Evolutionary conservation across 108 stramenopile genomes (phyloP), one percentile per base, ranked within the genome.

Genomic region (Skeletonema tropicum): DNA sequence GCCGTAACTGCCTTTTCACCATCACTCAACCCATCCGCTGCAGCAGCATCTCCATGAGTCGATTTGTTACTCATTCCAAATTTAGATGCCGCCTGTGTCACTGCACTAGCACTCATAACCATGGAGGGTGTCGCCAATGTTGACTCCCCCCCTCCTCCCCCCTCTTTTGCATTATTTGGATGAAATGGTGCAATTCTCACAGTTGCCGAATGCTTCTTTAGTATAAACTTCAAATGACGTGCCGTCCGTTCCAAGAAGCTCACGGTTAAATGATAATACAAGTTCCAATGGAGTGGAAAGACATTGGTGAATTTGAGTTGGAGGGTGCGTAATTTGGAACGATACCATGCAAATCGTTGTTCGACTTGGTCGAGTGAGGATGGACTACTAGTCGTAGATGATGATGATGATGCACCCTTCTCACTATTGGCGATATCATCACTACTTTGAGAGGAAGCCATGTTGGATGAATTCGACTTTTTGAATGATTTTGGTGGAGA

Each of bases 271-370:
- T 86, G 86, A 41, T 96, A 90, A 71, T 92, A 82, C 36, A 97
- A 61, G 60, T 90, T 91, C 99, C 99, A 99, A 80, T 95, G 89
- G 39, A 67, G 66, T 2, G 99, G 99, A 71, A 98, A 98, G 19
- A 98, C 94, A 31, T 68, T 76, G 52, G 83, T 86, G 79, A 95
- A 98, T 57, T 90, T 89, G 55, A 90, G 84, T 61, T 71, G 66
- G 39, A 79, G 45, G 29, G 65, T 62, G 12, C 91, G 83, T 52
- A 95, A 66, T 39, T 86, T 68, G 26, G 90, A 89, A 30, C 97
- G 88, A 67, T 97, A 97, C 98, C 98, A 99, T 25, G 94, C 76
- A 76, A 94, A 99, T 65, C 99, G 86, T 48, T 94, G 82, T 57
- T 98, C 99, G 1, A 97, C 79, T 62, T 90, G 83, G 48, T 97